Evolutionary conservation across 805 yeast species (phyloP), one percentile per base, ranked within the genome.

Genomic region (Candida germanica): DNA sequence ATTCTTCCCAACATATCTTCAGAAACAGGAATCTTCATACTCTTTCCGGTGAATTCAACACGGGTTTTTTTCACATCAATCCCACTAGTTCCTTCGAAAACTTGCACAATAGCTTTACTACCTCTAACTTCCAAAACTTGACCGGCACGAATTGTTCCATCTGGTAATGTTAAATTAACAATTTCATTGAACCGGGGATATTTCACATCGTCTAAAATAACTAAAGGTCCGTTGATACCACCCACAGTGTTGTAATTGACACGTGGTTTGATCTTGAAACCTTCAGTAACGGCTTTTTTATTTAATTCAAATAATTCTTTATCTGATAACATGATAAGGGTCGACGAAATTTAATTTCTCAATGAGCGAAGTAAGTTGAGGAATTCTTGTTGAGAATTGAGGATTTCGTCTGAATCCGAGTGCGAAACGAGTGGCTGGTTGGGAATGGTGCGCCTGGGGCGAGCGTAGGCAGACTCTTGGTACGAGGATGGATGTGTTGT

Each of bases 111-210:
- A 37, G 99, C 99, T 60, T 93, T 83, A 54, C 85, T 80, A 45
- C 98, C 98, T 67, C 94, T 83, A 41, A 94, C 98, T 69, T 93
- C 99, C 57, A 93, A 77, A 16, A 93, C 99, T 67, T 93, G 98
- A 56, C 99, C 99, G 40, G 95, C 95, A 68, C 98, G 85, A 33
- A 72, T 69, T 14, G 93, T 66, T 8, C 99, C 98, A 61, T 94
- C 98, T 32, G 98, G 98, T 43, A 93, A 74, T 8, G 98, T 94
- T 56, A 93, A 75, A 64, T 89, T 86, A 56, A 93, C 99, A 69
- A 93, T 93, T 69, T 93, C 99, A 56, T 91, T 88, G 70, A 77
- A 93, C 56, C 95, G 82, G 16, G 74, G 74, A 45, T 66, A 68
- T 51, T 68, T 68, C 47, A 68, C 74, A 41, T 68, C 59, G 48